Percentiles rank a stretch among this genome's conserved stretches.
These are phyloP conservation scores for Mucor racemosus DNA, from an alignment of 371 early-diverging fungal species.

Conservation along the genomic window DNA sequence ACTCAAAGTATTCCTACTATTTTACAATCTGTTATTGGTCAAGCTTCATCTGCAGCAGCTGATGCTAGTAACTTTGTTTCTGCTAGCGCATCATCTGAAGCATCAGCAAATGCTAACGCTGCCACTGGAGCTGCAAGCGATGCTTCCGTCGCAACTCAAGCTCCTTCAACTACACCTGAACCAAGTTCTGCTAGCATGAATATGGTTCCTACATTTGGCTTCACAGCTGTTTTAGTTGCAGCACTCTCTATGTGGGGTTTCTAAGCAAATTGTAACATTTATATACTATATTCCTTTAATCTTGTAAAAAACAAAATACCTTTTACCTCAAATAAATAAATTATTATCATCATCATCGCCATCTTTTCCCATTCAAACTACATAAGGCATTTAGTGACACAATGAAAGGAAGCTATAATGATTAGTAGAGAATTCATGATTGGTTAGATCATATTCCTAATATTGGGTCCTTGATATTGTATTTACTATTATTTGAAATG, in stretches of 20 bases:
- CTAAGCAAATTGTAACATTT: neutral
- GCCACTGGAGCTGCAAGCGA: neutral
- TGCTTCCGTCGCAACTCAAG: neutral
- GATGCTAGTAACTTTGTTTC: neutral
- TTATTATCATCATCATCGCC: neutral
- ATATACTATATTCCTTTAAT: neutral
- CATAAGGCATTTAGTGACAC: neutral
- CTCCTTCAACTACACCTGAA: conserved; percentile 1
- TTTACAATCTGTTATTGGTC: neutral
- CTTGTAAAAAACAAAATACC: conserved; percentile 3
- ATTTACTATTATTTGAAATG: too few relatives aligned
- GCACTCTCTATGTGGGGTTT: conserved; percentile 13
- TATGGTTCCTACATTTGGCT: conserved; percentile 8
- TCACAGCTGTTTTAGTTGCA: conserved; percentile 11
- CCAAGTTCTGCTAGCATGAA: conserved; percentile 2
- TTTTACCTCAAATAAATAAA: neutral
- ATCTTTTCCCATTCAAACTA: neutral
- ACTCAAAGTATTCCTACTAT: neutral
- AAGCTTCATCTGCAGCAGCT: neutral
- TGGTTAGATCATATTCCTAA: neutral
- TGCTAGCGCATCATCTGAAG: neutral
- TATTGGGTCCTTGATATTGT: neutral
- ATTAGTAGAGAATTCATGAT: neutral
- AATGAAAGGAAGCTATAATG: neutral
- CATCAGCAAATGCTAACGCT: neutral